A percentile compares a stretch with the other conserved stretches of the same genome.
Evolutionary conservation across 768 basidiomycete species (phyloP).

Genomic region (Galerina sulciceps): DNA sequence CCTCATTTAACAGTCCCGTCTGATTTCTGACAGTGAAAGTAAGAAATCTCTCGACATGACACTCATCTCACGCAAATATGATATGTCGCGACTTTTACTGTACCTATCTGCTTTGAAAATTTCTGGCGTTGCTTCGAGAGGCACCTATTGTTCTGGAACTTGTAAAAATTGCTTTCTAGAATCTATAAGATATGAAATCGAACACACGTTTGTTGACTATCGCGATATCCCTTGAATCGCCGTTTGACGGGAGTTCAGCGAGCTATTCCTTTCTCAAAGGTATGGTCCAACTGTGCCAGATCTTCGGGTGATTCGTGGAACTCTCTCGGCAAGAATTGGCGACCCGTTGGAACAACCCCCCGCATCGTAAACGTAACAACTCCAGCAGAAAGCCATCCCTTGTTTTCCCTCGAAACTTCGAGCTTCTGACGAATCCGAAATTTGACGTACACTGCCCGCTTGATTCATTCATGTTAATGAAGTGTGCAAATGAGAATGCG

Average conservation of each 20-base stretch:
- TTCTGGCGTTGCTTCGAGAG: neutral
- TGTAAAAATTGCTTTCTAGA: neutral
- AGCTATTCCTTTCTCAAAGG: neutral
- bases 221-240: neutral
- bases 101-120: neutral
- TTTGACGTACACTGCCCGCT: too few relatives aligned
- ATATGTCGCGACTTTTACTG: neutral
- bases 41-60: neutral
- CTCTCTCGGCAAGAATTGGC: neutral
- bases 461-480: too few relatives aligned
- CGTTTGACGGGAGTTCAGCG: neutral
- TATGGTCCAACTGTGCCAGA: neutral
- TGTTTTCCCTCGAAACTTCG: neutral
- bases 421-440: too few relatives aligned
- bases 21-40: too few relatives aligned
- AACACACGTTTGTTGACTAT: too few relatives aligned
- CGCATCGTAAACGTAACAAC: too few relatives aligned
- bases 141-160: neutral
- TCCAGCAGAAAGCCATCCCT: neutral
- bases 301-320: slow-evolving; percentile 6
- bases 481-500: too few relatives aligned
- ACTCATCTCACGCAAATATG: neutral
- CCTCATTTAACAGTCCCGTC: slow-evolving; percentile 19
- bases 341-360: too few relatives aligned
- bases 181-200: too few relatives aligned